Percentiles rank a stretch among this genome's conserved stretches.
Evolutionary conservation across 306 rosid species (phyloP).

Genomic region (Hylodesmum podocarpum): DNA sequence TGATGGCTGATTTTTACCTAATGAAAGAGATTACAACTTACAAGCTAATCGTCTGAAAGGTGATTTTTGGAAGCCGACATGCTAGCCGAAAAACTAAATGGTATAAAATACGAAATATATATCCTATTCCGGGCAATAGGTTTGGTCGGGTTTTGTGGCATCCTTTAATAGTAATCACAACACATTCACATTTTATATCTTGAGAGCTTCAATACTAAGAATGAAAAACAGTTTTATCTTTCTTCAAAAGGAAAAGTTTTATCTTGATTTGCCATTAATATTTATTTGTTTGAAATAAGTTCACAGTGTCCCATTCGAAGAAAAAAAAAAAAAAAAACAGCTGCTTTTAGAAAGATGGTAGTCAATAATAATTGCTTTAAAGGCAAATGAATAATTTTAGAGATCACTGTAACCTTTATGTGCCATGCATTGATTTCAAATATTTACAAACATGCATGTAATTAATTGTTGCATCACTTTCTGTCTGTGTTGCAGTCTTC

Average conservation of each 20-base stretch:
- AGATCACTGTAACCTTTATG: background rate
- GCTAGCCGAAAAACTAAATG: conserved; percentile 34
- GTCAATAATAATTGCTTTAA: background rate
- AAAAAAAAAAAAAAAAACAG: background rate
- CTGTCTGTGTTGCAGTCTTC: background rate
- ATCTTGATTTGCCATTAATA: conserved; percentile 18
- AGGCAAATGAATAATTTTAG: background rate
- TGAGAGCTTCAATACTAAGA: background rate
- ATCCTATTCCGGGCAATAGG: conserved; percentile 1
- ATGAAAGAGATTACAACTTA: conserved; percentile 30
- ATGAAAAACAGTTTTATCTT: conserved; percentile 9
- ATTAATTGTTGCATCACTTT: background rate
- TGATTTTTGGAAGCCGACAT: conserved; percentile 39
- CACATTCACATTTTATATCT: background rate
- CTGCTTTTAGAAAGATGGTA: background rate
- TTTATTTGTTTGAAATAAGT: background rate
- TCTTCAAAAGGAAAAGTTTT: too few relatives aligned
- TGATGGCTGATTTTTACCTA: conserved; percentile 47
- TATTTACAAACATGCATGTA: background rate
- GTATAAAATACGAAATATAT: conserved; percentile 14
- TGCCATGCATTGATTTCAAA: conserved; percentile 5
- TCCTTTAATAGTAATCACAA: conserved; percentile 18
- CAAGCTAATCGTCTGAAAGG: conserved; percentile 24
- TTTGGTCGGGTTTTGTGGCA: conserved; percentile 31
- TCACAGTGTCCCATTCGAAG: background rate